These are phyloP conservation scores for Tulasnella sp. DNA, from an alignment of 768 basidiomycete genomes.

Conservation along the genomic window DNA sequence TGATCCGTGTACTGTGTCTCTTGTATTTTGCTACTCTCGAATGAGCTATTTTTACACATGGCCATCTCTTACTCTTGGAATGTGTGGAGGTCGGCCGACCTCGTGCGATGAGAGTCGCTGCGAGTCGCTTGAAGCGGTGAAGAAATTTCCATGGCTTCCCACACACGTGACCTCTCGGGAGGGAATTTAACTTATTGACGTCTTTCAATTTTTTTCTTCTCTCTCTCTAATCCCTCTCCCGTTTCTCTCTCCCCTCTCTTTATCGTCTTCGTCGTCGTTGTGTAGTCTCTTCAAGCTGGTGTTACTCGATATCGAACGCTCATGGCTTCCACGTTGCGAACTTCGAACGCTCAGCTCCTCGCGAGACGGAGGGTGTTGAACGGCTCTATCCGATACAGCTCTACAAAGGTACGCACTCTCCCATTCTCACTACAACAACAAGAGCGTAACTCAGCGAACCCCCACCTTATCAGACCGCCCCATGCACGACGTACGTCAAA, in stretches of 20 bases:
- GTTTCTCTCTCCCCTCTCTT: background rate
- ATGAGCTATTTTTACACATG: background rate
- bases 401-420: background rate
- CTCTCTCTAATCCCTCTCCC: background rate
- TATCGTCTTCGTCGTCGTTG: background rate
- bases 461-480: background rate
- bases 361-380: background rate
- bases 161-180: background rate
- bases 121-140: background rate
- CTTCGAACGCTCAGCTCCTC: background rate
- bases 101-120: background rate
- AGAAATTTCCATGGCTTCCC: background rate
- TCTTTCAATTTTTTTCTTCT: background rate
- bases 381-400: background rate
- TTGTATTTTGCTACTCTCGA: background rate
- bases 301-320: background rate
- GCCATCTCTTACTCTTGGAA: background rate
- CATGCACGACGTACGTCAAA: constrained; percentile 27
- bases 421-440: background rate
- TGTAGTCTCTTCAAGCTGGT: background rate
- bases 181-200: background rate
- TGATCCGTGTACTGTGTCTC: background rate
- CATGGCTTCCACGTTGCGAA: background rate
- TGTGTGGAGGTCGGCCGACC: background rate
- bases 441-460: background rate